phyloP scores from a whole-genome alignment of 306 rosid genomes.

The Dryas octopetala region DNA sequence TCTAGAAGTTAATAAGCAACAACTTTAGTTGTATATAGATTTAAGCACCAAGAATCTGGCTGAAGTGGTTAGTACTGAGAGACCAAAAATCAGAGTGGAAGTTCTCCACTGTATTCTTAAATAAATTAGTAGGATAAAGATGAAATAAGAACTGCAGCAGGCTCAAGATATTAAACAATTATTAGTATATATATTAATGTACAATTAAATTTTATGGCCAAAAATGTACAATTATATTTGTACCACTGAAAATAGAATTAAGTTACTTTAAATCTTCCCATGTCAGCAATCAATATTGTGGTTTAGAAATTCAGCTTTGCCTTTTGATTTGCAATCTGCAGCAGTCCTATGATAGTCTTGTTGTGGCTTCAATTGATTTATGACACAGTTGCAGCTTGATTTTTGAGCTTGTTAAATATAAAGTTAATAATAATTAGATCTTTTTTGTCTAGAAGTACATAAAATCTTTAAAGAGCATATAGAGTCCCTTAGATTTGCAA shows the following conservation, averaged over 20 bases:
- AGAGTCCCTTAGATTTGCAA: not conserved
- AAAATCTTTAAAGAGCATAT: not conserved
- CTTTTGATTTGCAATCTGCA: not conserved
- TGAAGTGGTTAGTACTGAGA: not conserved
- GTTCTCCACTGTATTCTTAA: not conserved
- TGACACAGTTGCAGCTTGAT: not conserved
- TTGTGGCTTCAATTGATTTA: not conserved
- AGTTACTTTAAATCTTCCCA: not conserved
- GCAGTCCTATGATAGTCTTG: not conserved
- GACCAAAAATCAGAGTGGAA: not conserved
- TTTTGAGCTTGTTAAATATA: not conserved
- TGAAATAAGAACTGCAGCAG: conserved; percentile 1
- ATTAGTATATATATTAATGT: not conserved
- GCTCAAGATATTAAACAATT: not conserved
- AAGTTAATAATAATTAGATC: too few relatives aligned
- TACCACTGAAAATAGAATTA: not conserved
- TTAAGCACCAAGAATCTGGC: not conserved
- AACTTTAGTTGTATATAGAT: not conserved
- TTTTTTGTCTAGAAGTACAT: not conserved
- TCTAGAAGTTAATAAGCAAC: not conserved
- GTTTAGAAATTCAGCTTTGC: not conserved
- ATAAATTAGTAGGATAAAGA: not conserved
- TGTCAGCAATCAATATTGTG: conserved; percentile 4
- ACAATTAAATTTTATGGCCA: not conserved
- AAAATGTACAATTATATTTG: not conserved